A percentile compares a stretch with the other conserved stretches of the same genome.
phyloP scores from a whole-genome alignment of 2,329 filamentous ascomycete genomes.

The Neonectria faginata region DNA sequence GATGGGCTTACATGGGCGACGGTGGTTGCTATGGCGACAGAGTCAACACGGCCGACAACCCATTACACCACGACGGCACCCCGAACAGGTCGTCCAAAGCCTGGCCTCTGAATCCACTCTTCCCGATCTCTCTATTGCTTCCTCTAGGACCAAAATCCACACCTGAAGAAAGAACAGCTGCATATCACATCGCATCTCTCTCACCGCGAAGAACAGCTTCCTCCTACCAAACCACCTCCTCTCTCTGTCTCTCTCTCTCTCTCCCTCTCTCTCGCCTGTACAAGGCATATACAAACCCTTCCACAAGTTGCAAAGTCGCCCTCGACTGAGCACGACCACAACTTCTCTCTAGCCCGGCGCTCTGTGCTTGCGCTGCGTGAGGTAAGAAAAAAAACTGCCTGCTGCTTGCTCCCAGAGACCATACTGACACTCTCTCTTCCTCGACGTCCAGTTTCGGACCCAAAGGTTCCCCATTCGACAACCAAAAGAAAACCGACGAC shows the following conservation, averaged over 20 bases:
- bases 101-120: conserved; percentile 39
- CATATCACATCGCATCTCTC: conserved; percentile 30
- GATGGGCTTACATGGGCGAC: background rate
- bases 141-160: conserved; percentile 38
- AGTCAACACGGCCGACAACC: conserved; percentile 46
- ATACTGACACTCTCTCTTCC: conserved; percentile 9
- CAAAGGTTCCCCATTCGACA: conserved; percentile 63
- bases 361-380: conserved; percentile 87
- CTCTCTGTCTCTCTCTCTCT: no score
- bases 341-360: conserved; percentile 73
- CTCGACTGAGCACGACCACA: conserved; percentile 62
- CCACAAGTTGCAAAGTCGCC: conserved; percentile 52
- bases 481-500: conserved; percentile 61
- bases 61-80: conserved; percentile 41
- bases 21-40: conserved; percentile 50
- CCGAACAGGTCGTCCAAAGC: conserved; percentile 31
- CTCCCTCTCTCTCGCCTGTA: conserved; percentile 46
- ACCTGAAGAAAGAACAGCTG: conserved; percentile 30
- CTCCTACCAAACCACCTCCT: conserved; percentile 24
- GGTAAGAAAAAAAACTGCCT: conserved; percentile 58
- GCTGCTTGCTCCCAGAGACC: background rate
- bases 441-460: conserved; percentile 56
- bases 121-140: conserved; percentile 38
- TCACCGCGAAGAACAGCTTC: conserved; percentile 34
- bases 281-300: conserved; percentile 45